phyloP scores from a whole-genome alignment of 257 asterid species.

The Linaria vulgaris region DNA sequence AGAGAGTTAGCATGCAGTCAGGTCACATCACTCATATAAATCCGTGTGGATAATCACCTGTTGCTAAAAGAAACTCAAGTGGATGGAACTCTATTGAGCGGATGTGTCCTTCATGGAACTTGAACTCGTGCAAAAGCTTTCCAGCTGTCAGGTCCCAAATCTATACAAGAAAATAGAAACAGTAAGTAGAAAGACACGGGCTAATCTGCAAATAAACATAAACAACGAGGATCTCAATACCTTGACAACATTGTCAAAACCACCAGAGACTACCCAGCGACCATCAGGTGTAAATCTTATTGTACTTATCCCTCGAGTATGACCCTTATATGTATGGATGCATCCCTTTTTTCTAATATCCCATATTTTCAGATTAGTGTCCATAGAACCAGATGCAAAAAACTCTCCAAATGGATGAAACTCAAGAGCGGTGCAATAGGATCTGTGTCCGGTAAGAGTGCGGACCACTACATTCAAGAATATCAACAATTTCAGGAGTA shows the following conservation, averaged over 20 bases:
- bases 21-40: constrained; percentile 18
- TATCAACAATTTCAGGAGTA: constrained; percentile 40
- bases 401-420: constrained; percentile 99
- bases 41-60: constrained; percentile 53
- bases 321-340: constrained; percentile 95
- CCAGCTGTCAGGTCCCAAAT: constrained; percentile 99
- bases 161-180: constrained; percentile 41
- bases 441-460: constrained; percentile 95
- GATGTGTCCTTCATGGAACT: constrained; percentile 90
- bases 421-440: constrained; percentile 94
- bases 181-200: constrained; percentile 23
- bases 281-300: constrained; percentile 97
- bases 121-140: constrained; percentile 92
- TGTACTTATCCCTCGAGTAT: constrained; percentile 91
- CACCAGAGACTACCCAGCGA: constrained; percentile 99
- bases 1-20: constrained; percentile 9
- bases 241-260: constrained; percentile 93
- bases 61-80: constrained; percentile 89
- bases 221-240: constrained; percentile 35
- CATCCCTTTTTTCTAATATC: constrained; percentile 99
- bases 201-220: constrained; percentile 12
- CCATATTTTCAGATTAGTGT: constrained; percentile 94
- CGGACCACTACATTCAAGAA: constrained; percentile 88
- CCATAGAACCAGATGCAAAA: constrained; percentile 99
- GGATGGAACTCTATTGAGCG: constrained; percentile 97